These are phyloP conservation scores for Debaryomycetaceae sp. DNA, from an alignment of 1,139 yeast species.

Conservation along the genomic window DNA sequence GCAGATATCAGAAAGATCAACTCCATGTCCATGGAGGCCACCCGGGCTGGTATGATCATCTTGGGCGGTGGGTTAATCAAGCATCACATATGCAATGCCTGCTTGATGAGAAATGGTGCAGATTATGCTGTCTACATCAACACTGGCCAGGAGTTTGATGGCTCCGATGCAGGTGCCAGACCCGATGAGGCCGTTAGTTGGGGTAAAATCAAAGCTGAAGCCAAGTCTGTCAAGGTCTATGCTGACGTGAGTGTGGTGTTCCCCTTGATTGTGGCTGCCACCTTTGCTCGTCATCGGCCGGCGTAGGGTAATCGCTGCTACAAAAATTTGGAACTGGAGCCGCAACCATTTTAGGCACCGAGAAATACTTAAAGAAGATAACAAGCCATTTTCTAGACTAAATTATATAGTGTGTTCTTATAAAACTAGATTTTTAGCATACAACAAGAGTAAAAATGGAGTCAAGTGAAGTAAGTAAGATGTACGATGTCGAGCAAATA, in stretches of 20 bases:
- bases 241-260: slow-evolving; percentile 96
- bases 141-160: slow-evolving; percentile 98
- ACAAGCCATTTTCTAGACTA: neutral
- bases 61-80: slow-evolving; percentile 95
- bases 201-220: slow-evolving; percentile 98
- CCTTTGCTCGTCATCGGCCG: slow-evolving; percentile 65
- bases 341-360: neutral
- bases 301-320: neutral
- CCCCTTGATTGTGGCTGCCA: slow-evolving; percentile 96
- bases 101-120: slow-evolving; percentile 98
- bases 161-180: slow-evolving; percentile 98
- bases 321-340: neutral
- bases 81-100: slow-evolving; percentile 97
- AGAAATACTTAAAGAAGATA: neutral
- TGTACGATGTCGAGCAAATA: neutral
- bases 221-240: slow-evolving; percentile 84
- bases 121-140: slow-evolving; percentile 96
- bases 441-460: no score
- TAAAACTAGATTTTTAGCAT: neutral
- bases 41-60: slow-evolving; percentile 90
- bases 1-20: slow-evolving; percentile 89
- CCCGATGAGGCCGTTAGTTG: slow-evolving; percentile 98
- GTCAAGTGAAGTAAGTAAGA: neutral
- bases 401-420: neutral
- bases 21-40: slow-evolving; percentile 94